Evolutionary conservation across 2,329 filamentous ascomycete species (phyloP), one percentile per base, ranked within the genome.

Genomic region (Parascedosporium putredinis): DNA sequence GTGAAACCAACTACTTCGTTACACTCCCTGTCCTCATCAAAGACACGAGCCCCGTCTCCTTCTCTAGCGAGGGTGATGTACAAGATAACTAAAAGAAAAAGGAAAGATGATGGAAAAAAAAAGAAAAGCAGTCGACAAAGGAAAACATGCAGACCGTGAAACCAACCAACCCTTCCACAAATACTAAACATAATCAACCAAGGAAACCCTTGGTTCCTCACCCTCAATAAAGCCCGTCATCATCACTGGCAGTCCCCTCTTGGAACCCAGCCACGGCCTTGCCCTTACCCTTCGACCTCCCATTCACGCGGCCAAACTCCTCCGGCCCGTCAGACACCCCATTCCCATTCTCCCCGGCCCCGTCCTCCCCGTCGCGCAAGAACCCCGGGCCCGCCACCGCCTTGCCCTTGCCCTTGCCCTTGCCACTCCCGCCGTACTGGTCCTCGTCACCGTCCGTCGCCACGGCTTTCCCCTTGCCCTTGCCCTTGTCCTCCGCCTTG

Each of bases 261-360:
- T 72, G 68, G 54, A 80, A 78, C 27, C 66, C 65, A 52, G 70
- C 71, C 14, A 71, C 65, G 2, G 69, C 76, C 58, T 79, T 81
- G 1, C 71, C 78, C 60, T 81, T 81, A 6, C 74, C 75, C 57
- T 78, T 78, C 50, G 25, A 50, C 40, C 55, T 55, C 20, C 62
- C 63, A 47, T 63, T 63, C 10, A 58, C 56, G 5, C 58, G 58
- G n/a, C 60, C 64, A 48, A 60, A 57, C 31, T 57, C 61, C 47
- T 62, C 60, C 14, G n/a, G n/a, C n/a, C n/a, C n/a, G n/a, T n/a
- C n/a, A n/a, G n/a, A n/a, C n/a, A n/a, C n/a, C n/a, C n/a, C n/a
- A n/a, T n/a, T n/a, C n/a, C n/a, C n/a, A n/a, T 59, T 58, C 78
- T 81, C 2, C 71, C 77, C 60, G 79, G 81, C 12, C 74, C 74